Evolutionary conservation across 768 basidiomycete species (phyloP).

Genomic region (Russula sp.): DNA sequence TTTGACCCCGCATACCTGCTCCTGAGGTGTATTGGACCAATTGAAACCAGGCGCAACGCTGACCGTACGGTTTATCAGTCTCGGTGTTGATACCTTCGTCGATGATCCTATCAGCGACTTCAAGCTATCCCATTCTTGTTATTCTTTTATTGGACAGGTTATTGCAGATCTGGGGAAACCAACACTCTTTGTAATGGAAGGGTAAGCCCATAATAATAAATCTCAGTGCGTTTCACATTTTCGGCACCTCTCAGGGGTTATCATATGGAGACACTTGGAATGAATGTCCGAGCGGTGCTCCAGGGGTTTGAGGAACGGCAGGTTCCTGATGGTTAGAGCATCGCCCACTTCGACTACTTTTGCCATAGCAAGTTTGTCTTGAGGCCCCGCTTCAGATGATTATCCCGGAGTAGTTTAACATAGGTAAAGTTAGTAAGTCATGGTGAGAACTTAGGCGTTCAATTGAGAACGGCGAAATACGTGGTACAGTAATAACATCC

Average conservation of each 20-base stretch:
- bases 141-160: constrained; percentile 27
- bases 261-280: constrained; percentile 27
- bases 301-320: constrained; percentile 24
- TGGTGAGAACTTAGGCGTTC: neutral
- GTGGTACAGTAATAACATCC: constrained; percentile 11
- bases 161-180: constrained; percentile 23
- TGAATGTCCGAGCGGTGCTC: constrained; percentile 29
- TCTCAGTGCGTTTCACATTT: neutral
- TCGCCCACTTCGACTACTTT: neutral
- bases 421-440: neutral
- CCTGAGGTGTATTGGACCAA: constrained; percentile 26
- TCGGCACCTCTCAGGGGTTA: constrained; percentile 27
- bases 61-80: constrained; percentile 20
- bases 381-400: neutral
- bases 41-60: neutral
- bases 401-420: neutral
- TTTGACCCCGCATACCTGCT: constrained; percentile 28
- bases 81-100: constrained; percentile 33
- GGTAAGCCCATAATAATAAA: constrained; percentile 25
- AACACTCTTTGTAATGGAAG: constrained; percentile 35
- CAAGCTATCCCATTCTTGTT: constrained; percentile 27
- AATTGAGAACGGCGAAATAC: constrained; percentile 10
- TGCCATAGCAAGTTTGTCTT: neutral
- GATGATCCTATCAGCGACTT: constrained; percentile 33
- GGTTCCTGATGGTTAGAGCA: neutral